These are phyloP conservation scores for Solanum sparsipilum DNA, from an alignment of 257 asterid species.

Conservation along the genomic window DNA sequence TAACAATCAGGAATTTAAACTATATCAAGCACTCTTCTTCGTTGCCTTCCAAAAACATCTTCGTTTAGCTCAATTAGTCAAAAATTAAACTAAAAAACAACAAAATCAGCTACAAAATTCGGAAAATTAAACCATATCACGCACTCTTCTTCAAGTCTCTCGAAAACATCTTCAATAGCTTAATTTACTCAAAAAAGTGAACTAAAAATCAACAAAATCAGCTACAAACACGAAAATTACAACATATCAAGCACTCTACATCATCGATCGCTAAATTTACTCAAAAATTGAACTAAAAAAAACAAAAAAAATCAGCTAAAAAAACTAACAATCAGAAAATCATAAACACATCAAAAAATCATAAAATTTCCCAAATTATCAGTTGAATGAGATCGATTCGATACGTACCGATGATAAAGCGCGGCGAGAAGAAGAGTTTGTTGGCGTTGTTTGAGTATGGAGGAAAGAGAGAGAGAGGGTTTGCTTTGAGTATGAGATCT, in stretches of 20 bases:
- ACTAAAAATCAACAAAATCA: not conserved
- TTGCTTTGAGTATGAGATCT: not conserved
- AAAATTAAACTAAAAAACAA: not conserved
- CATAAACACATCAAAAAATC: not conserved
- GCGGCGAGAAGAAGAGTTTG: not conserved
- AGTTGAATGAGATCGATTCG: not conserved
- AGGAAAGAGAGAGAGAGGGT: not conserved
- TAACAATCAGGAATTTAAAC: not conserved
- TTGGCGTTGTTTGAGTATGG: not conserved
- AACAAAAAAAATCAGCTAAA: not conserved
- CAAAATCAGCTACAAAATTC: not conserved
- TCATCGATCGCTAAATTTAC: not conserved
- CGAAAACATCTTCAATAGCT: not conserved
- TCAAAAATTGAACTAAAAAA: not conserved
- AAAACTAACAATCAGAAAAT: not conserved
- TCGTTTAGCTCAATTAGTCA: not conserved
- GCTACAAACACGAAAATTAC: not conserved
- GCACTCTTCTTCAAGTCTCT: not conserved
- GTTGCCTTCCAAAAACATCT: constrained; percentile 4
- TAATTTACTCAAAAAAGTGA: not conserved
- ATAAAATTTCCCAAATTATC: not conserved
- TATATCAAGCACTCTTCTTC: not conserved
- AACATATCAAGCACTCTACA: not conserved
- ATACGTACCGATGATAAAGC: not conserved
- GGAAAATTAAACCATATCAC: not conserved